Evolutionary conservation across 441 rosid species (phyloP), one percentile per base, ranked within the genome.

Genomic region (Populus tomentosa): DNA sequence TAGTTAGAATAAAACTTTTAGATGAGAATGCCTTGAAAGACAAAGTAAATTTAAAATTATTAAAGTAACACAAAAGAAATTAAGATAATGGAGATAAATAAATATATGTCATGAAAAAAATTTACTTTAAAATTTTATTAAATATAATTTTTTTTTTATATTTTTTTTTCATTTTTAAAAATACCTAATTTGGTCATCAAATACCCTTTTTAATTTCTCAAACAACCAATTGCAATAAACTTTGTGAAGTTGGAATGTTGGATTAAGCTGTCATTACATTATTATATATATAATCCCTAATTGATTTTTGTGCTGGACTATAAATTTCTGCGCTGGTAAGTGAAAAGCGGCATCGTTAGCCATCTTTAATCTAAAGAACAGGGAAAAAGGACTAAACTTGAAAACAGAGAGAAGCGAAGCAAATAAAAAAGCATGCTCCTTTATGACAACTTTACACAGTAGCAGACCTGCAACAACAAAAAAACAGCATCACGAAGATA

Each of bases 401-500:
- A 53, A 30, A 18, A 53, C 61, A 53, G 21, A 13, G 30, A 63
- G 16, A 63, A 63, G 30, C 26, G 32, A 63, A 63, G 30, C 30
- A 21, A 63, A 33, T 6, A 0, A 33, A 63, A 21, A 26, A 26
- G 26, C 67, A 3, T 23, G 26, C 67, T 63, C 67, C 67, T 23
- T 63, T 63, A 63, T 23, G 5, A 10, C 30, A 23, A 24, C 30
- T 11, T 63, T 26, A 10, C 26, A 23, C 71, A 68, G 11, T 18
- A 68, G 4, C 71, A 68, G 42, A 28, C 26, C 35, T 5, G 21
- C 50, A 73, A 4, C 28, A 26, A 10, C 14, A 71, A 32, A 20
- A 21, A 70, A 66, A 42, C 13, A 79, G 33, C 18, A 53, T 46
- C 61, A 53, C 61, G 80, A 73, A 14, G 66, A 59, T 14, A 72